Base-by-base conservation (phyloP, 2,329 filamentous ascomycete species). In the Ophiostoma quercus region DNA sequence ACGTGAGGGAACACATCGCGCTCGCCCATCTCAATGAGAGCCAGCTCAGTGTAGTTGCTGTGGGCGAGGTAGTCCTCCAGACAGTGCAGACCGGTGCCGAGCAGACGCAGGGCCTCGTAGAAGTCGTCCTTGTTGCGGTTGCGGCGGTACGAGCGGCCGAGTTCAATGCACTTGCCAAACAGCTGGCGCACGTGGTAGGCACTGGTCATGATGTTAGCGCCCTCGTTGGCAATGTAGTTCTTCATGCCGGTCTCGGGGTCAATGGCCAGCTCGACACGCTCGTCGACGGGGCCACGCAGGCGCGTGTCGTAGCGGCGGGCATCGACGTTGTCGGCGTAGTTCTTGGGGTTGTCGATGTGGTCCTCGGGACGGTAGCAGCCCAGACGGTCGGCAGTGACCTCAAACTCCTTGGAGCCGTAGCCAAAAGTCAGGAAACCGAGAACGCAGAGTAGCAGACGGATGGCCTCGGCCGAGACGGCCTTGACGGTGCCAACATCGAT, bases 401-500 rank as follows among this genome's bases (percentile, higher is more conserved):
- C 91, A 75, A 95, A 95, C 78, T 97, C 93, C 75, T 87, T 87
- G 68, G 91, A 92, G 32, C 90, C 92, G 76, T 88, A 94, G 75
- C 92, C 92, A 78, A 95, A 95, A 74, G 85, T 94, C 82, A 97
- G 84, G 83, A 97, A 97, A 19, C 92, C 92, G 60, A 97, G 85
- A 65, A 97, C 87, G 84, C 91, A 96, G 69, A 97, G 87, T 16
- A 97, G 83, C 67, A 97, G 90, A 43, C 94, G 90, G 76, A 97
- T 96, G 71, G 93, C 93, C 80, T 96, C 92, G 68, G 92, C 90
- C 70, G 91, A 94, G 73, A 97, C 93, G 75, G 90, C 87, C 82
- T 97, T 97, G 80, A 97, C 87, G 3, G 92, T 96, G 72, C 92
- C 94, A 67, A 97, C 92, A 79, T 97, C 94, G 75, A 97, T 91